A percentile compares a stretch with the other conserved stretches of the same genome.
phyloP scores from a whole-genome alignment of 257 asterid genomes.

The Solanum bulbocastanum region DNA sequence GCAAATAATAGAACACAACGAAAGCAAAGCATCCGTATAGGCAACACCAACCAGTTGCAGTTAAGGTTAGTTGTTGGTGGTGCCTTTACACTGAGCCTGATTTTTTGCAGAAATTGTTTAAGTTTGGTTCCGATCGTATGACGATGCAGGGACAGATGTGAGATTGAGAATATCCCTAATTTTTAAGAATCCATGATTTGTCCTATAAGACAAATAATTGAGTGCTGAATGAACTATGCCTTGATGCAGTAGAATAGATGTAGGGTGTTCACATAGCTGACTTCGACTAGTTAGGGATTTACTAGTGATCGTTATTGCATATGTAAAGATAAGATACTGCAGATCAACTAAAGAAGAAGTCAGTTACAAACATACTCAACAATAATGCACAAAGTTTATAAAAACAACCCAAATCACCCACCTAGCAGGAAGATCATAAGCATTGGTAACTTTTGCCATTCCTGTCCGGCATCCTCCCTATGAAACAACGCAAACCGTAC shows the following conservation, averaged over 20 bases:
- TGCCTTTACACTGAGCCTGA: background rate
- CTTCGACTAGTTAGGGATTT: background rate
- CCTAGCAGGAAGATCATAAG: constrained; percentile 96
- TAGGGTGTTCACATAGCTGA: background rate
- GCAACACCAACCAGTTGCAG: background rate
- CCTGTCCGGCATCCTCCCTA: constrained; percentile 99
- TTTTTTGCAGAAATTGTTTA: background rate
- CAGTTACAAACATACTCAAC: background rate
- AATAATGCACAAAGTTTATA: background rate
- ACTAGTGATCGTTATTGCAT: background rate
- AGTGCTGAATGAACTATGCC: background rate
- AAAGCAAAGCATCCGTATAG: background rate
- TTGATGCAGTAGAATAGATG: background rate
- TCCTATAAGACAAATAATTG: background rate
- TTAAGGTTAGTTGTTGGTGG: background rate
- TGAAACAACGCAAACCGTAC: background rate
- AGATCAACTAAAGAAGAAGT: background rate
- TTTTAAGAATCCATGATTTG: background rate
- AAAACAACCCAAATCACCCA: constrained; percentile 10
- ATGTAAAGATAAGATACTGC: background rate
- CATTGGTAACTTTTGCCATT: constrained; percentile 77
- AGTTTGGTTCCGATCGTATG: background rate
- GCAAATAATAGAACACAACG: background rate
- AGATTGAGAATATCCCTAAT: background rate
- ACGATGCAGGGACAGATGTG: background rate